These are phyloP conservation scores for Backusella tuberculispora DNA, from an alignment of 192 early-diverging fungal species.

Conservation along the genomic window DNA sequence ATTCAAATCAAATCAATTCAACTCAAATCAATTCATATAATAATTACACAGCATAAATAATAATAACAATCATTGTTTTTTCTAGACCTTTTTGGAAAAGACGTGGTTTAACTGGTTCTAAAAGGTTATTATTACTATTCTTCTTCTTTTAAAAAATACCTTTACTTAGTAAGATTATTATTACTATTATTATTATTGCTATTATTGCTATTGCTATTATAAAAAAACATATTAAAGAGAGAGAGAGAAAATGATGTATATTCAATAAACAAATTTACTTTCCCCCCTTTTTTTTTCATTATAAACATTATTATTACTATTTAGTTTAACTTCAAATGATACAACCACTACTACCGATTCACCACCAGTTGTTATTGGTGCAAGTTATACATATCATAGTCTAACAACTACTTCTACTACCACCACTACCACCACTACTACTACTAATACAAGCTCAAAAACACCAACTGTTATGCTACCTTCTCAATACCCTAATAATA, in stretches of 20 bases:
- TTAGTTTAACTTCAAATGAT: conserved; percentile 39
- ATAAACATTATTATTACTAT: not conserved
- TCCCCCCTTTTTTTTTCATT: too few relatives aligned
- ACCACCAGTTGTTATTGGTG: conserved; percentile 20
- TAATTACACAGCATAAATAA: too few relatives aligned
- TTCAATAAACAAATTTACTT: too few relatives aligned
- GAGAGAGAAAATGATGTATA: too few relatives aligned
- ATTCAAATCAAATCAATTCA: not conserved
- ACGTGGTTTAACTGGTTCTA: not conserved
- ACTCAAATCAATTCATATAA: not conserved
- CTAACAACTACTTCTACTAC: conserved; percentile 30
- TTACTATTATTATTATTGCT: too few relatives aligned
- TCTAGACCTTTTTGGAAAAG: conserved; percentile 6
- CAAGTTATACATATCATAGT: conserved; percentile 51
- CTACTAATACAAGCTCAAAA: conserved; percentile 3
- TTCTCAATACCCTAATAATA: conserved; percentile 13
- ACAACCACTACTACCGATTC: conserved; percentile 13
- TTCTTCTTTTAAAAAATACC: too few relatives aligned
- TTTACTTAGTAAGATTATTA: too few relatives aligned
- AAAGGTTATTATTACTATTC: not conserved
- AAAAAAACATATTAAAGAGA: too few relatives aligned
- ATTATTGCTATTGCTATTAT: too few relatives aligned
- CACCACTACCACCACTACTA: not conserved
- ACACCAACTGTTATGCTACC: not conserved
- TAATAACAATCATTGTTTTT: not conserved